Evolutionary conservation across 306 rosid genomes (phyloP).

Genomic region (Casuarina cunninghamiana): DNA sequence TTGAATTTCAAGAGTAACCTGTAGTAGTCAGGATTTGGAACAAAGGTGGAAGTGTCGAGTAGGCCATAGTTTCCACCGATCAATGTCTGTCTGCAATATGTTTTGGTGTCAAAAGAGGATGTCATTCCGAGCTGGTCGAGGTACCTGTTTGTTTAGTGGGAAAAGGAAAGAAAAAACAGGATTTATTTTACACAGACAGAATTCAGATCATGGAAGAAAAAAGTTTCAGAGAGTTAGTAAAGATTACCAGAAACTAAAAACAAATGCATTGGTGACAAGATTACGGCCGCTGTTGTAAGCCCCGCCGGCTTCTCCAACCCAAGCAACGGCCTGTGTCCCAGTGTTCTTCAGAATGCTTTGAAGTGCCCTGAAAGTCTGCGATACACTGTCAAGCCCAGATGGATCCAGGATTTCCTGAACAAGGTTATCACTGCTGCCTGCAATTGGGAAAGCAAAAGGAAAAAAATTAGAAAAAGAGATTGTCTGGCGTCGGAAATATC

Average conservation of each 20-base stretch:
- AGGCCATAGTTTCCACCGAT: constrained; percentile 95
- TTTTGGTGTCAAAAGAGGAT: constrained; percentile 66
- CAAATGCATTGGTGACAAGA: constrained; percentile 79
- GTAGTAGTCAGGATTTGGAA: constrained; percentile 87
- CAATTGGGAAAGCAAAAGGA: background rate
- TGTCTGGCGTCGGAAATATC: background rate
- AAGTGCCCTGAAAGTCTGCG: constrained; percentile 52
- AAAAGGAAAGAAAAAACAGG: background rate
- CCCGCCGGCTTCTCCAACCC: constrained; percentile 99
- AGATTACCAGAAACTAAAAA: constrained; percentile 74
- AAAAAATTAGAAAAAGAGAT: background rate
- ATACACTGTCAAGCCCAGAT: constrained; percentile 54
- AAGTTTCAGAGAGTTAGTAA: background rate
- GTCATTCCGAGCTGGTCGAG: constrained; percentile 96
- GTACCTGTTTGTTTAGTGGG: constrained; percentile 55
- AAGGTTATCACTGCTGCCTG: constrained; percentile 67
- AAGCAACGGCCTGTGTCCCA: constrained; percentile 52
- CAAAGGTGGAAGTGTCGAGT: constrained; percentile 54
- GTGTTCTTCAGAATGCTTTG: constrained; percentile 48
- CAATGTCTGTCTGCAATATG: constrained; percentile 91
- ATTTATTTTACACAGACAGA: background rate
- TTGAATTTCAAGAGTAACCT: constrained; percentile 36
- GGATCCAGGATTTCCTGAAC: constrained; percentile 69
- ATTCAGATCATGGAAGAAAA: background rate
- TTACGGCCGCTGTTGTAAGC: constrained; percentile 85